Percentiles rank a stretch among this genome's conserved stretches.
Evolutionary conservation across 345 rosid species (phyloP).

Genomic region (Physaria fendleri): DNA sequence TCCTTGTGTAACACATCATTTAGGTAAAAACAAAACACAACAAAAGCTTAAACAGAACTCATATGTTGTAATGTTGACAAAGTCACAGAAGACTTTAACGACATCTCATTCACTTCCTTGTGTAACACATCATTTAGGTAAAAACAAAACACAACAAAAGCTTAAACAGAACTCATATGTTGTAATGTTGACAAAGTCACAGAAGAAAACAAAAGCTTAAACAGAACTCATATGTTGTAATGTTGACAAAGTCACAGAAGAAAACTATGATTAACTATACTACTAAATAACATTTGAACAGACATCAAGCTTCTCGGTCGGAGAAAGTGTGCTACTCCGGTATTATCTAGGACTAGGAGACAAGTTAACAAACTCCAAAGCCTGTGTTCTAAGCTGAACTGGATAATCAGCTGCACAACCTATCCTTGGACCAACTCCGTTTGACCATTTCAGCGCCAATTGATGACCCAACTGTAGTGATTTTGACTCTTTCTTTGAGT

Average conservation of each 20-base stretch:
- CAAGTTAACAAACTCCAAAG: conserved; percentile 66
- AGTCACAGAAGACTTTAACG: conserved; percentile 8
- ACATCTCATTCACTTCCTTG: background rate
- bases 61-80: conserved; percentile 2
- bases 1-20: background rate
- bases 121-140: background rate
- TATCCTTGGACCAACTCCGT: conserved; percentile 75
- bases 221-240: conserved; percentile 12
- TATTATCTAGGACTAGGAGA: conserved; percentile 70
- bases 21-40: background rate
- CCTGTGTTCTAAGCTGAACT: conserved; percentile 60
- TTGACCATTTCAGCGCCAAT: conserved; percentile 71
- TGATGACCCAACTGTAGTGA: conserved; percentile 78
- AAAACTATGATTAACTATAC: conserved; percentile 4
- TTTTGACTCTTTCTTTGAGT: conserved; percentile 61
- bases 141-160: background rate
- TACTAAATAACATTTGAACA: background rate
- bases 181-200: conserved; percentile 12
- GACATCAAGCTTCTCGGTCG: conserved; percentile 23
- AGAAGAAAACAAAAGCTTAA: conserved; percentile 1
- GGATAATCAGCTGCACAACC: conserved; percentile 96
- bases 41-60: conserved; percentile 9
- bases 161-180: conserved; percentile 7
- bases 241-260: conserved; percentile 6
- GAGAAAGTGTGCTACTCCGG: conserved; percentile 18